Percentiles rank a stretch among this genome's conserved stretches.
Evolutionary conservation across 495 filamentous ascomycete genomes (phyloP).

Genomic region (Trichocladium antarcticum): DNA sequence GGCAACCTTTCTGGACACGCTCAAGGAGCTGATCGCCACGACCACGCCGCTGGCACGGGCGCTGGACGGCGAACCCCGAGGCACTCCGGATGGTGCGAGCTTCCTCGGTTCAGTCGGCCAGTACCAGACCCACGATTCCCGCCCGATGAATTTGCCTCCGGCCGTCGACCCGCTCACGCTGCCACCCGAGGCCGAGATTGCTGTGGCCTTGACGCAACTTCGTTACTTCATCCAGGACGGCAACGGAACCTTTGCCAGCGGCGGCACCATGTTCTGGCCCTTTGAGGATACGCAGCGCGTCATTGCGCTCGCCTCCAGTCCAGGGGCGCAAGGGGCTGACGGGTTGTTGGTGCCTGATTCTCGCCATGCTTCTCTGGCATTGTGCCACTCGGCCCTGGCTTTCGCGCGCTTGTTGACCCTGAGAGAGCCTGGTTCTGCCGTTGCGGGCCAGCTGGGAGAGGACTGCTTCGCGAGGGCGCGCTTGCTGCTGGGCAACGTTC

Average conservation of each 20-base stretch:
- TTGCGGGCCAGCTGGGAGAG: constrained; percentile 21
- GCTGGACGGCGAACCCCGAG: neutral
- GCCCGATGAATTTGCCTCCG: constrained; percentile 20
- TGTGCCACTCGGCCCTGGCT: constrained; percentile 26
- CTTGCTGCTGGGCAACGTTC: constrained; percentile 27
- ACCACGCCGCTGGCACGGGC: constrained; percentile 10
- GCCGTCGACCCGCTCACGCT: constrained; percentile 18
- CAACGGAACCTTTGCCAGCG: constrained; percentile 16
- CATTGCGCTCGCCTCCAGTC: neutral
- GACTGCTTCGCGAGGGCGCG: constrained; percentile 27
- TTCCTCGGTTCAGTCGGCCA: constrained; percentile 25
- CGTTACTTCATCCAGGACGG: constrained; percentile 27
- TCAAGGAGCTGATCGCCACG: constrained; percentile 28
- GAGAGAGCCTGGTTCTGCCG: constrained; percentile 8
- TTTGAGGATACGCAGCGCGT: constrained; percentile 13
- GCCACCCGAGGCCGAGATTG: constrained; percentile 19
- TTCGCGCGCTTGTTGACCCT: constrained; percentile 16
- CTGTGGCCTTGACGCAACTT: constrained; percentile 16
- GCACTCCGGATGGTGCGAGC: neutral
- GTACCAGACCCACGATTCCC: constrained; percentile 34
- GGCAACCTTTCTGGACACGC: constrained; percentile 29
- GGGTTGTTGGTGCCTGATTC: too few relatives aligned
- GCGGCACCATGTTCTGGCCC: constrained; percentile 33
- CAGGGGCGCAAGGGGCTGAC: too few relatives aligned
- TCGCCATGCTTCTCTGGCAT: constrained; percentile 11